Base-by-base conservation (phyloP, 2,329 filamentous ascomycete genomes). In the Mycosphaerella arachidis region DNA sequence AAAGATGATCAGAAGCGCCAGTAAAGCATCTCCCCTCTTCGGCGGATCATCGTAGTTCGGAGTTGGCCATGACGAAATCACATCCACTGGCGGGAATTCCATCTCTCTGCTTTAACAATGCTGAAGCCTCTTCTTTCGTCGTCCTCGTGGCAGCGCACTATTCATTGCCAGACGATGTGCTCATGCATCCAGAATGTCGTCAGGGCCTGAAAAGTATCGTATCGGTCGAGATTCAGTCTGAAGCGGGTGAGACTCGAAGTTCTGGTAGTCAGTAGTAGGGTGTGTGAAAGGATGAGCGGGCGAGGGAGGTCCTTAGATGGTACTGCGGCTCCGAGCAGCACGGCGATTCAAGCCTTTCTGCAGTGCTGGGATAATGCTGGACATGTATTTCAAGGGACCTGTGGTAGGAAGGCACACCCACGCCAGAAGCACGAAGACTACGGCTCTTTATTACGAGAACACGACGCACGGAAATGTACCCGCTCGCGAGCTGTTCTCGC, bases 1-100 rank as follows among this genome's bases (percentile, higher is more conserved):
- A 60, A 78, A 73, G 27, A 77, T 63, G 35, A 71, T 61, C 65
- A 78, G 75, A 45, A 76, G 63, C 8, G 78, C 69, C 30, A 79
- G 53, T 4, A 79, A 68, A 2, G 73, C 72, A 55, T 72, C 61
- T 30, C 78, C 76, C 56, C 75, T 70, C 1, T 73, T 78, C 1
- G 63, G 63, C 1, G 78, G 78, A 58, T 80, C 61, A 51, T 71
- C 68, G 55, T 78, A 78, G 62, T 79, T 75, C 0, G 77, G 75
- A 2, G 58, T 66, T 2, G 77, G 77, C 72, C 74, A 79, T 37
- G 67, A 66, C 29, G 72, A 52, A 43, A 74, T 59, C 48, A 79
- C 73, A 12, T 70, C 65, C 9, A 68, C 57, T 13, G 70, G 70
- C 29, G 69, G 68, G 43, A 66, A 57, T 37, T 65, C 60, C 69